Evolutionary conservation across 78 protist genomes (phyloP).

Genomic region (Dictyostelium brefeldianum): DNA sequence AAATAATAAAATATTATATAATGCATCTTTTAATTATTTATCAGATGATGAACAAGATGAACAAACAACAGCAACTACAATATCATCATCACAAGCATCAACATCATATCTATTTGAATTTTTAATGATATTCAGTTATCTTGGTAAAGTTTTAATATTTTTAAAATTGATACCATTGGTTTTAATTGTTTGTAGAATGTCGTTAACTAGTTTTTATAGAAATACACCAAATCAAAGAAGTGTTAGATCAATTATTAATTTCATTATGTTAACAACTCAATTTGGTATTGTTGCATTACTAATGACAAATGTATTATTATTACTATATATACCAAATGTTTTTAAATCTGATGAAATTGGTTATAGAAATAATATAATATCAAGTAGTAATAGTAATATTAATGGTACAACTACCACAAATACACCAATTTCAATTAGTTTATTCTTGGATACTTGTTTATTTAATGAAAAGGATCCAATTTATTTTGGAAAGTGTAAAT

Average conservation of each 20-base stretch:
- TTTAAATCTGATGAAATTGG: neutral
- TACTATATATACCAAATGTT: neutral
- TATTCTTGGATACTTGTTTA: neutral
- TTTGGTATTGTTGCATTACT: neutral
- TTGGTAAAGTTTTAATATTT: neutral
- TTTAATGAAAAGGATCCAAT: neutral
- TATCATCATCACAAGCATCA: neutral
- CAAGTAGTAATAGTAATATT: neutral
- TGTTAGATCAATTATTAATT: neutral
- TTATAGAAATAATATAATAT: neutral
- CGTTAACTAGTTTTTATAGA: neutral
- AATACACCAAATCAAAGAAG: neutral
- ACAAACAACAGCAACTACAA: no score
- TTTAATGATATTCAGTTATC: neutral
- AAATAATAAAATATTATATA: neutral
- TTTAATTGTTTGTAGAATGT: neutral
- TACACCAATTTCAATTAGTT: no score
- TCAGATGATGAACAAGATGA: neutral
- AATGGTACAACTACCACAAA: neutral
- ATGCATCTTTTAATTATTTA: neutral
- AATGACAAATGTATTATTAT: neutral
- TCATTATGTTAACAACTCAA: neutral
- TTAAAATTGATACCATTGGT: neutral
- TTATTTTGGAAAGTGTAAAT: neutral
- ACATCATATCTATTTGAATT: neutral